A percentile compares a stretch with the other conserved stretches of the same genome.
Evolutionary conservation across 2,329 filamentous ascomycete genomes (phyloP).

Genomic region (Calonectria pseudoreteaudii): DNA sequence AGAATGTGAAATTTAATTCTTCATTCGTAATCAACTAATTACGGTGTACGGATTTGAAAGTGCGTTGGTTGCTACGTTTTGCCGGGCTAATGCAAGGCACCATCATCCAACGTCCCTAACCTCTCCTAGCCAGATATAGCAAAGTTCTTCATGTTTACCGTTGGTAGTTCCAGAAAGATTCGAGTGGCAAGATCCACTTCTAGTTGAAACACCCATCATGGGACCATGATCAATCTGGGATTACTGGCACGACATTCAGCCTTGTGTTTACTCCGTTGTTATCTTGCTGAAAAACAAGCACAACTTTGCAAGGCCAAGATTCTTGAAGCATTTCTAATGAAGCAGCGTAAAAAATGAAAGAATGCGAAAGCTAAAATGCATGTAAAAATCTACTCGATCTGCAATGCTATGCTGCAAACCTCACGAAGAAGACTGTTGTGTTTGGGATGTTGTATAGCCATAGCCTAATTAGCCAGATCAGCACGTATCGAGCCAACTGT

Average conservation of each 20-base stretch:
- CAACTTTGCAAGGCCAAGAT: not conserved
- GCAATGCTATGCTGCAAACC: not conserved
- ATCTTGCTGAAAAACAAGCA: not conserved
- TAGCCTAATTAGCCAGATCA: not conserved
- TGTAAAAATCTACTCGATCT: not conserved
- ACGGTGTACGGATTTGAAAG: not conserved
- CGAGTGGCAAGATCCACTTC: not conserved
- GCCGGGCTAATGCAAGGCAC: not conserved
- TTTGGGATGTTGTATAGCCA: not conserved
- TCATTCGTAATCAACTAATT: not conserved
- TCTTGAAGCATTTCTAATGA: not conserved
- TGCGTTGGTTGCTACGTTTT: not conserved
- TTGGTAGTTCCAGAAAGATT: not conserved
- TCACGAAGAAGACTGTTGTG: no score
- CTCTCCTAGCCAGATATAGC: not conserved
- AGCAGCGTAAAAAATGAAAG: not conserved
- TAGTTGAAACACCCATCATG: not conserved
- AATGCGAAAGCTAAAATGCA: accelerated
- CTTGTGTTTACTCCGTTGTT: not conserved
- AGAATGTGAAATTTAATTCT: not conserved
- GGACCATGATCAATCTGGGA: not conserved
- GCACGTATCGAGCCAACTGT: not conserved
- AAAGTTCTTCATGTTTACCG: not conserved
- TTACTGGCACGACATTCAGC: not conserved
- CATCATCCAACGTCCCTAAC: not conserved